Evolutionary conservation across 768 basidiomycete species (phyloP).

Genomic region (Candolleomyces eurysporus): DNA sequence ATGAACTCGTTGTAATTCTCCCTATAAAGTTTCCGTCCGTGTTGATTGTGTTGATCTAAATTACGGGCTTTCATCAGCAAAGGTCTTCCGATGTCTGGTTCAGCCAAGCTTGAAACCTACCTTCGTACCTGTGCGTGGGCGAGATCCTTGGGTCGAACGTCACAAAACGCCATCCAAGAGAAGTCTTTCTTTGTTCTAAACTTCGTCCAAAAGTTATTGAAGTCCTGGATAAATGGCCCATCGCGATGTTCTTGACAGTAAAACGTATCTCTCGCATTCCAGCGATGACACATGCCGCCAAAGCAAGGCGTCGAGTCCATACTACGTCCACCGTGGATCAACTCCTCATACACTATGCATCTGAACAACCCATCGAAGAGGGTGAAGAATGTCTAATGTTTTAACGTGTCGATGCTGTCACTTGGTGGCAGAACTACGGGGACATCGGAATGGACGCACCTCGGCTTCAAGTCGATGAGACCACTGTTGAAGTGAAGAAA

Average conservation of each 20-base stretch:
- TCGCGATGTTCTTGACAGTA: background rate
- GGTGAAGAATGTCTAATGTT: constrained; percentile 15
- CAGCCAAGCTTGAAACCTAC: background rate
- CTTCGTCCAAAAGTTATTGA: constrained; percentile 21
- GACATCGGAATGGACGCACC: background rate
- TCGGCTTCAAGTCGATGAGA: background rate
- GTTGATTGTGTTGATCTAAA: background rate
- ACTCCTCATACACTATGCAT: constrained; percentile 23
- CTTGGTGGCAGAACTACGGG: too few relatives aligned
- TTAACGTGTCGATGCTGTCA: background rate
- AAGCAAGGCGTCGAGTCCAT: constrained; percentile 13
- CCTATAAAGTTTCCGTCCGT: background rate
- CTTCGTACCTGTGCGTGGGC: background rate
- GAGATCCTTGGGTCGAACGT: background rate
- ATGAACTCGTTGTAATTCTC: background rate
- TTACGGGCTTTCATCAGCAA: background rate
- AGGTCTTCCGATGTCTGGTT: background rate
- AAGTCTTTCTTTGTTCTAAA: constrained; percentile 24
- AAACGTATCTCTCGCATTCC: constrained; percentile 16
- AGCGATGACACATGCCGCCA: constrained; percentile 15
- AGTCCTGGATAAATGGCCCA: constrained; percentile 14
- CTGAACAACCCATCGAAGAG: constrained; percentile 20
- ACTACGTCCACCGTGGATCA: constrained; percentile 10
- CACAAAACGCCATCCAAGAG: constrained; percentile 17
- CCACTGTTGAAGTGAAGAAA: background rate